phyloP scores from a whole-genome alignment of 768 basidiomycete species.

The Boletus pseudopeckii region DNA sequence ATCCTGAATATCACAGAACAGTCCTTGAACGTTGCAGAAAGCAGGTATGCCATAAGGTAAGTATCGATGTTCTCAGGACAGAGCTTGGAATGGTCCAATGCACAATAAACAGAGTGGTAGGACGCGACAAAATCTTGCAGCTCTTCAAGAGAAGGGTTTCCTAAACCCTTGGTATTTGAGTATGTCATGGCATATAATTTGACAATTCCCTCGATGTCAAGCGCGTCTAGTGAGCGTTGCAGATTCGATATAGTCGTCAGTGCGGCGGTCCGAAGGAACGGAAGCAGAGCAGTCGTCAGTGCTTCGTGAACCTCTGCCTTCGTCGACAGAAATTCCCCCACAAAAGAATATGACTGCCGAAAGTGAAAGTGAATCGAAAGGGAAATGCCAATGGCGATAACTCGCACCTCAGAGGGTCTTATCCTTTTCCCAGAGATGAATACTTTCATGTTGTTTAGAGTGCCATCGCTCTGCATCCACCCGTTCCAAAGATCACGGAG shows the following conservation, averaged over 20 bases:
- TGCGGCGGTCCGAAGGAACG: constrained; percentile 46
- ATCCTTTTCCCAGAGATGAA: constrained; percentile 67
- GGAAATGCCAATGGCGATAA: background rate
- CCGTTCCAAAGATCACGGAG: constrained; percentile 66
- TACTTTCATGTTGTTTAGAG: constrained; percentile 78
- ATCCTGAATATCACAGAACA: constrained; percentile 69
- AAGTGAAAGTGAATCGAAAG: constrained; percentile 1
- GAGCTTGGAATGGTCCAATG: constrained; percentile 38
- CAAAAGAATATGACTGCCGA: constrained; percentile 5
- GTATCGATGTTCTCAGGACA: constrained; percentile 49
- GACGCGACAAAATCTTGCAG: constrained; percentile 61
- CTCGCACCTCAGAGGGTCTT: constrained; percentile 53
- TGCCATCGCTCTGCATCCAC: constrained; percentile 65
- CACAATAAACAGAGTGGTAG: constrained; percentile 41
- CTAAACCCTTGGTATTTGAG: constrained; percentile 19
- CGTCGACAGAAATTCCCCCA: constrained; percentile 16
- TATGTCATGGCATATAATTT: constrained; percentile 33
- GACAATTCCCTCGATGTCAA: constrained; percentile 82
- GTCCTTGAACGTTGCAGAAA: constrained; percentile 95
- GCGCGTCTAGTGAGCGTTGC: constrained; percentile 73
- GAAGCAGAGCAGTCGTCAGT: constrained; percentile 49
- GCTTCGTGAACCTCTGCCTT: constrained; percentile 41
- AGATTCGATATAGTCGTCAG: constrained; percentile 54
- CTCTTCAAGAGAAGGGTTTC: constrained; percentile 60
- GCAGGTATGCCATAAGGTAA: constrained; percentile 69